These are phyloP conservation scores for Cardamine resedifolia DNA, from an alignment of 345 rosid species.

Conservation along the genomic window DNA sequence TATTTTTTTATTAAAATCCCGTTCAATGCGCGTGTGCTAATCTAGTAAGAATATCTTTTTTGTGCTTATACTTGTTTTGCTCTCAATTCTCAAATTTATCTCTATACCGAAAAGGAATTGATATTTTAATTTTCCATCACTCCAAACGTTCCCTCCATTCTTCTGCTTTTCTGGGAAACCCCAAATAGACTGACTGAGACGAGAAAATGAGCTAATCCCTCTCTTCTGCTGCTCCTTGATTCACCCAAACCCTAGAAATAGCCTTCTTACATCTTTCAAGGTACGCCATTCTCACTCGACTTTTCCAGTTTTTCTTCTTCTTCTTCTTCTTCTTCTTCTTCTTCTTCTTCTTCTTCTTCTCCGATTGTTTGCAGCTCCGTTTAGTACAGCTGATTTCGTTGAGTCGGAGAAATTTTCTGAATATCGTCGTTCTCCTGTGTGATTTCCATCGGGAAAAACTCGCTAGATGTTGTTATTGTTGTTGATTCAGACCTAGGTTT, in stretches of 20 bases:
- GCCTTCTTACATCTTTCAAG: not conserved
- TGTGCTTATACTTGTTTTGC: no score
- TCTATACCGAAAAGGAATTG: not conserved
- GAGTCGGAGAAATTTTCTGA: not conserved
- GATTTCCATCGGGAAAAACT: not conserved
- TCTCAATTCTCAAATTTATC: not conserved
- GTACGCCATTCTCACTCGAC: not conserved
- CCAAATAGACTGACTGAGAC: slow-evolving; percentile 8
- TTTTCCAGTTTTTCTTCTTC: no score
- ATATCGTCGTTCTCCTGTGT: not conserved
- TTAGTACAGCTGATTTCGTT: not conserved
- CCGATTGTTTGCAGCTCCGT: not conserved
- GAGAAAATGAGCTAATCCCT: not conserved
- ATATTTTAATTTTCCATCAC: slow-evolving; percentile 10
- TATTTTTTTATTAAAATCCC: no score
- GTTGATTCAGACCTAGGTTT: slow-evolving; percentile 8
- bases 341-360: not conserved
- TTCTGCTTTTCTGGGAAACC: not conserved
- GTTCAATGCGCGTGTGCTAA: no score
- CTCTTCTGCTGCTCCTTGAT: not conserved
- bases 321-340: no score
- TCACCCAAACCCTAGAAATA: slow-evolving; percentile 30
- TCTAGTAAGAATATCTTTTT: no score
- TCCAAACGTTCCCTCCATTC: slow-evolving; percentile 36
- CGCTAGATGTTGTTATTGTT: not conserved